A percentile compares a stretch with the other conserved stretches of the same genome.
Evolutionary conservation across 495 filamentous ascomycete genomes (phyloP).

Genomic region (Acidomyces sp.): DNA sequence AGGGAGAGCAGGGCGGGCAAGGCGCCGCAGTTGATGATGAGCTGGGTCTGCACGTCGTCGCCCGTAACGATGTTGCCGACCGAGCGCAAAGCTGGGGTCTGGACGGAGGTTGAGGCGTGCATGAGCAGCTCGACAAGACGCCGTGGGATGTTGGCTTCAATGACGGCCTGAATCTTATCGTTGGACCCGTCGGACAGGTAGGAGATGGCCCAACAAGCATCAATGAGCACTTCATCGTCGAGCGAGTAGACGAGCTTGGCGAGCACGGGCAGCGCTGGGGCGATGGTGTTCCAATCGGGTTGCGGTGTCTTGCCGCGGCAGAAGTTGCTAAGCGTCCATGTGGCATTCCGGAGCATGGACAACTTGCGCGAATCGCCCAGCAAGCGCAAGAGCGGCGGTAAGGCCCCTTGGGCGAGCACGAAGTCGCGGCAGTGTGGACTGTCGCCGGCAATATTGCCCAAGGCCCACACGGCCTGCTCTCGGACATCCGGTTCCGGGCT

Average conservation of each 20-base stretch:
- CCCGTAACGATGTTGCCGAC: conserved; percentile 99
- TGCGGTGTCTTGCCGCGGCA: conserved; percentile 99
- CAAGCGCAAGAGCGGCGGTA: conserved; percentile 74
- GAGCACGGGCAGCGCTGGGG: conserved; percentile 90
- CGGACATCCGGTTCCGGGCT: conserved; percentile 97
- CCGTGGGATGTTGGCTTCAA: conserved; percentile 94
- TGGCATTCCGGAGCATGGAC: conserved; percentile 97
- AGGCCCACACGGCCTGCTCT: conserved; percentile 97
- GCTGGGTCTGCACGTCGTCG: conserved; percentile 96
- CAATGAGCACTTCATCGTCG: conserved; percentile 96
- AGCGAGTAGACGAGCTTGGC: conserved; percentile 96
- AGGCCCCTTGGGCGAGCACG: conserved; percentile 76
- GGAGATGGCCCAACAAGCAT: conserved; percentile 99
- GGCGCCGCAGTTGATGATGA: conserved; percentile 97
- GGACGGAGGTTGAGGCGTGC: conserved; percentile 97
- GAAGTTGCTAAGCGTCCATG: conserved; percentile 99
- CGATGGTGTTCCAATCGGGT: conserved; percentile 93
- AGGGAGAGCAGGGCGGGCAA: conserved; percentile 84
- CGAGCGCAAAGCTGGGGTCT: conserved; percentile 91
- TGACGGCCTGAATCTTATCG: conserved; percentile 99
- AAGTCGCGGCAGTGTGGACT: conserved; percentile 95
- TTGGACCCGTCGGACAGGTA: conserved; percentile 98
- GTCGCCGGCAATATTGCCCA: conserved; percentile 98
- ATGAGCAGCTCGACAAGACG: conserved; percentile 94
- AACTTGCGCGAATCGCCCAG: conserved; percentile 97